These are phyloP conservation scores for Lachancea meyersii DNA, from an alignment of 805 yeast genomes.

Conservation along the genomic window DNA sequence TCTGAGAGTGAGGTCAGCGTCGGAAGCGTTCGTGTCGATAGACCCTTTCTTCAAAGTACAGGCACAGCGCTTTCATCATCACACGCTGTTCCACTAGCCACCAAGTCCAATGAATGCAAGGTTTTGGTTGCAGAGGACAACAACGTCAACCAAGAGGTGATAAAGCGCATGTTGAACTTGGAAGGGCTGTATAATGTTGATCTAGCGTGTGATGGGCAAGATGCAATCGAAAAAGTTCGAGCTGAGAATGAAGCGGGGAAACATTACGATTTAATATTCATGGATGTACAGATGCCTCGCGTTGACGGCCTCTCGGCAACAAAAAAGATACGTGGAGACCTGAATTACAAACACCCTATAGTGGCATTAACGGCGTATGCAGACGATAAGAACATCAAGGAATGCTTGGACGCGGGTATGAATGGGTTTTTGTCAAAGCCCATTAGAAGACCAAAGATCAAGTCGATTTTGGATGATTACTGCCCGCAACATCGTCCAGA, in stretches of 20 bases:
- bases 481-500: conserved; percentile 13
- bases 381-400: conserved; percentile 81
- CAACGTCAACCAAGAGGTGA: conserved; percentile 88
- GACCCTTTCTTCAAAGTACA: conserved; percentile 35
- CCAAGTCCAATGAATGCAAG: conserved; percentile 16
- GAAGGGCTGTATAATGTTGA: conserved; percentile 72
- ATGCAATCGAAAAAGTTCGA: conserved; percentile 67
- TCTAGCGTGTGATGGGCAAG: conserved; percentile 86
- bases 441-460: conserved; percentile 61
- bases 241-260: conserved; percentile 38
- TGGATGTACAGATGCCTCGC: conserved; percentile 98
- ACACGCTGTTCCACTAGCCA: conserved; percentile 15
- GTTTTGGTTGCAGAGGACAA: conserved; percentile 93
- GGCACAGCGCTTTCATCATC: conserved; percentile 35
- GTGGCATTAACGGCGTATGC: conserved; percentile 96
- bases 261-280: conserved; percentile 68
- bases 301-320: conserved; percentile 88
- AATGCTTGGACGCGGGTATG: conserved; percentile 88
- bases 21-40: conserved; percentile 22
- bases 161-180: conserved; percentile 75
- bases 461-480: conserved; percentile 42
- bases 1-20: conserved; percentile 11
- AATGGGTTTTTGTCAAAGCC: conserved; percentile 87
- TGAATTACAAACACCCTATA: conserved; percentile 63
- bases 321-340: conserved; percentile 55